Percentiles rank a stretch among this genome's conserved stretches.
Conservation (phyloP, 2,329 filamentous ascomycete species). For the Phoma sp. region DNA sequence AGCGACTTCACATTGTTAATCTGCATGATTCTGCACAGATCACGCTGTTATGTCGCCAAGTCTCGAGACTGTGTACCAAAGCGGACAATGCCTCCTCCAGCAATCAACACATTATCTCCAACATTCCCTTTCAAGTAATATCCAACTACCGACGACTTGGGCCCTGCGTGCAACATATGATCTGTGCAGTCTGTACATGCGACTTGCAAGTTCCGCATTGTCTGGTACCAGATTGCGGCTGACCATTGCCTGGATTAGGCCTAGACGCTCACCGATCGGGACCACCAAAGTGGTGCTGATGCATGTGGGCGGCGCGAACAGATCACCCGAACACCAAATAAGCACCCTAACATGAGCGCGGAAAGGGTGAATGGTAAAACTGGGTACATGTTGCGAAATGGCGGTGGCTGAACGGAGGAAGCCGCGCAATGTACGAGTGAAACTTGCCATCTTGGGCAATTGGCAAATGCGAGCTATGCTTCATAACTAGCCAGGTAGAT, state of each 20-base stretch:
- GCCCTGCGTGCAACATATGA: neutral
- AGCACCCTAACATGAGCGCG: neutral
- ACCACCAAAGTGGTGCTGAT: neutral
- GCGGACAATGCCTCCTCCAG: constrained; percentile 31
- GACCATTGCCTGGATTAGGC: constrained; percentile 17
- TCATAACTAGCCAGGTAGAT: neutral
- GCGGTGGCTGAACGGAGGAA: neutral
- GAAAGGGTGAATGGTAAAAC: neutral
- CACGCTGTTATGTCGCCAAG: neutral
- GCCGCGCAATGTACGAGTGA: neutral
- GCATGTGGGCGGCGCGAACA: constrained; percentile 2
- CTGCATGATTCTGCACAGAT: neutral
- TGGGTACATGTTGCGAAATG: neutral
- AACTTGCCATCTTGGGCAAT: neutral
- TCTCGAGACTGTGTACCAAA: constrained; percentile 17
- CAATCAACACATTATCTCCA: constrained; percentile 22
- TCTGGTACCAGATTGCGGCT: no score
- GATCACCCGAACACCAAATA: neutral
- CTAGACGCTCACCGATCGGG: neutral
- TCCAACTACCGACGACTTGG: constrained; percentile 1
- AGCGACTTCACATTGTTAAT: neutral
- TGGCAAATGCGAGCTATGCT: neutral
- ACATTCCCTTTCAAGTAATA: constrained; percentile 24
- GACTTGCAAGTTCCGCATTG: no score
- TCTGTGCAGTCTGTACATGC: neutral